Conservation (phyloP, 805 yeast genomes). For the Kluyveromyces aestuarii region DNA sequence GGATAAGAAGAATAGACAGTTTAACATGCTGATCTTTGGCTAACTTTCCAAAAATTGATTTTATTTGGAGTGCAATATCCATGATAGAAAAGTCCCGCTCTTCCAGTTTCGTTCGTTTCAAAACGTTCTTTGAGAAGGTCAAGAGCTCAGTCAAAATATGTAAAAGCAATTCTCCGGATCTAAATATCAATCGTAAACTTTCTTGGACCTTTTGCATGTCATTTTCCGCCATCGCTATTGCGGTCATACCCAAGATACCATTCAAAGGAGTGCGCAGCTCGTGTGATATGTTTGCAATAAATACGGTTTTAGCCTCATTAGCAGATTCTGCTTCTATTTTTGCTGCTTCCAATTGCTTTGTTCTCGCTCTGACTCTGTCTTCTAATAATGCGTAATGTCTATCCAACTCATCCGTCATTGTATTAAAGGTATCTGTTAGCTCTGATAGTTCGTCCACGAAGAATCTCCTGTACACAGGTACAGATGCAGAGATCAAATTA, state of each 20-base stretch:
- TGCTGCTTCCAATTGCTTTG: slow-evolving; percentile 81
- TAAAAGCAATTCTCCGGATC: slow-evolving; percentile 83
- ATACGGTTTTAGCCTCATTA: slow-evolving; percentile 91
- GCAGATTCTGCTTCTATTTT: slow-evolving; percentile 88
- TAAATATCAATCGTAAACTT: slow-evolving; percentile 70
- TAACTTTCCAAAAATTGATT: slow-evolving; percentile 74
- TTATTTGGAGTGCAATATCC: slow-evolving; percentile 78
- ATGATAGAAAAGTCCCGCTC: slow-evolving; percentile 68
- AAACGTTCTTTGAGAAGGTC: slow-evolving; percentile 83
- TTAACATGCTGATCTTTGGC: slow-evolving; percentile 71
- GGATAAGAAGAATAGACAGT: slow-evolving; percentile 52
- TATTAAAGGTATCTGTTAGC: slow-evolving; percentile 78
- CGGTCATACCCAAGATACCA: slow-evolving; percentile 93
- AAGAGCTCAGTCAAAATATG: slow-evolving; percentile 86
- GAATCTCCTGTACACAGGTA: slow-evolving; percentile 40
- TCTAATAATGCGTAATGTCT: slow-evolving; percentile 78
- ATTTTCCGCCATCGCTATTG: slow-evolving; percentile 82
- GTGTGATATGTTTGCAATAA: slow-evolving; percentile 86
- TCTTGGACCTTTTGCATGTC: slow-evolving; percentile 61
- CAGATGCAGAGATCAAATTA: slow-evolving; percentile 31
- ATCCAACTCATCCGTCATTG: slow-evolving; percentile 82
- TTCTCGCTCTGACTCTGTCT: slow-evolving; percentile 78
- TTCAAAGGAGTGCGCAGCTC: slow-evolving; percentile 93
- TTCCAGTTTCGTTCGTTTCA: slow-evolving; percentile 75
- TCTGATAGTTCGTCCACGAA: slow-evolving; percentile 83